phyloP scores from a whole-genome alignment of 495 filamentous ascomycete species.

The Annulohypoxylon bovei region DNA sequence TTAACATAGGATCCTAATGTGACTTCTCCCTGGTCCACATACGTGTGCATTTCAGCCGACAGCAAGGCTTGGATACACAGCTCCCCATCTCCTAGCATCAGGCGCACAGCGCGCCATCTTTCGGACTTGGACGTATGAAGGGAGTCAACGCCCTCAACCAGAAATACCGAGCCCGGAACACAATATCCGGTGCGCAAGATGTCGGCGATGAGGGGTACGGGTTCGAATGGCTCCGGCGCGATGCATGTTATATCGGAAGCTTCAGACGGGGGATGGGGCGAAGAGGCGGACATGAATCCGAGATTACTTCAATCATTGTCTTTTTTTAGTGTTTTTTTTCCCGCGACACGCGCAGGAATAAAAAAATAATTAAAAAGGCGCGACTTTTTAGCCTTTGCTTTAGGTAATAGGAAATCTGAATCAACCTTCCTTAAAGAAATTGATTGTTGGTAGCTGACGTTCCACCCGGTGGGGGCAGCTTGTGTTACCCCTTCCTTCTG shows the following conservation, averaged over 20 bases:
- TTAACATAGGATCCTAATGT: slow-evolving; percentile 54
- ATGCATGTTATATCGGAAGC: slow-evolving; percentile 47
- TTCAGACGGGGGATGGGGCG: slow-evolving; percentile 15
- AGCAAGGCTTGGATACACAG: slow-evolving; percentile 58
- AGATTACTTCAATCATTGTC: slow-evolving; percentile 30
- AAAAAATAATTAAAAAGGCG: slow-evolving; percentile 1
- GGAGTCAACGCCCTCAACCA: slow-evolving; percentile 55
- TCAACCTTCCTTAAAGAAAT: slow-evolving; percentile 15
- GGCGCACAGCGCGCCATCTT: slow-evolving; percentile 43
- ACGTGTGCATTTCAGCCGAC: slow-evolving; percentile 47
- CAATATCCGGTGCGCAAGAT: slow-evolving; percentile 53
- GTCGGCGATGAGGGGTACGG: slow-evolving; percentile 47
- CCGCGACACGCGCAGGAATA: slow-evolving; percentile 16
- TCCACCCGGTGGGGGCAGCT: slow-evolving; percentile 28
- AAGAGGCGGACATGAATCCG: slow-evolving; percentile 36
- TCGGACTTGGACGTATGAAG: slow-evolving; percentile 37
- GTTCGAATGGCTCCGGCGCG: slow-evolving; percentile 45
- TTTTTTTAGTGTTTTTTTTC: slow-evolving; percentile 4
- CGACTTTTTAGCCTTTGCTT: background rate
- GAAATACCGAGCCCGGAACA: slow-evolving; percentile 53
- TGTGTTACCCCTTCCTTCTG: background rate
- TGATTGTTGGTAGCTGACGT: slow-evolving; percentile 17
- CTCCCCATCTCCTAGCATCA: slow-evolving; percentile 57
- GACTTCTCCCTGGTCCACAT: slow-evolving; percentile 51
- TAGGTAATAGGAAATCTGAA: slow-evolving; percentile 15